Percentiles rank a stretch among this genome's conserved stretches.
Evolutionary conservation across 2,329 filamentous ascomycete species (phyloP).

Genomic region (Pseudogymnoascus sp.): DNA sequence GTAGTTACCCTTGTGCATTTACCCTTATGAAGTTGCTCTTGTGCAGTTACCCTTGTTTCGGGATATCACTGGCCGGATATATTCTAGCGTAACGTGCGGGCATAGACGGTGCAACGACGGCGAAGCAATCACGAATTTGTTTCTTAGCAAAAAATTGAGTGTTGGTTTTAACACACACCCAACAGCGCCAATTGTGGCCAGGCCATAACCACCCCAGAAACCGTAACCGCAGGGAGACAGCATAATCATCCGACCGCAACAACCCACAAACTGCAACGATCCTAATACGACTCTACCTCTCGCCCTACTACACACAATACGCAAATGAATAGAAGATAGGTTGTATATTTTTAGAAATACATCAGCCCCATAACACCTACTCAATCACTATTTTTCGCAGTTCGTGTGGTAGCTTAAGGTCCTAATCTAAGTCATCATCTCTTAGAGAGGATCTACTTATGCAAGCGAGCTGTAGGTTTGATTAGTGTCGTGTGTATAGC

Average conservation of each 20-base stretch:
- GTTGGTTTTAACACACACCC: not conserved
- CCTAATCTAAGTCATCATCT: not conserved
- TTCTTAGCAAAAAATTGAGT: not conserved
- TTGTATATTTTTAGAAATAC: not conserved
- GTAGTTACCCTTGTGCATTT: too few species aligned
- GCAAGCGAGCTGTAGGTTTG: not conserved
- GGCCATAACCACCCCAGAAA: too few species aligned
- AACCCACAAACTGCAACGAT: not conserved
- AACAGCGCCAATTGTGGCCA: not conserved
- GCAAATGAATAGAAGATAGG: not conserved
- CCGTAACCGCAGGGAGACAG: too few species aligned
- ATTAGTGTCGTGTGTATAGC: not conserved
- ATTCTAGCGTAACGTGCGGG: not conserved
- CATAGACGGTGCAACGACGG: not conserved
- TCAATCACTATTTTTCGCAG: not conserved
- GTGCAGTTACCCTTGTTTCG: not conserved
- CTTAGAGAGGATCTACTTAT: not conserved
- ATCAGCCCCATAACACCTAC: not conserved
- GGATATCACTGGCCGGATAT: not conserved
- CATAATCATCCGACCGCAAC: not conserved
- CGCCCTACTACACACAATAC: not conserved
- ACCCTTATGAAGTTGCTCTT: too few species aligned
- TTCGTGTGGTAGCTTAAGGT: not conserved
- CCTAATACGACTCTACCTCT: not conserved
- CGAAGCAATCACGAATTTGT: not conserved